phyloP scores from a whole-genome alignment of 176 grass and related monocot genomes.

The Thalia dealbata region DNA sequence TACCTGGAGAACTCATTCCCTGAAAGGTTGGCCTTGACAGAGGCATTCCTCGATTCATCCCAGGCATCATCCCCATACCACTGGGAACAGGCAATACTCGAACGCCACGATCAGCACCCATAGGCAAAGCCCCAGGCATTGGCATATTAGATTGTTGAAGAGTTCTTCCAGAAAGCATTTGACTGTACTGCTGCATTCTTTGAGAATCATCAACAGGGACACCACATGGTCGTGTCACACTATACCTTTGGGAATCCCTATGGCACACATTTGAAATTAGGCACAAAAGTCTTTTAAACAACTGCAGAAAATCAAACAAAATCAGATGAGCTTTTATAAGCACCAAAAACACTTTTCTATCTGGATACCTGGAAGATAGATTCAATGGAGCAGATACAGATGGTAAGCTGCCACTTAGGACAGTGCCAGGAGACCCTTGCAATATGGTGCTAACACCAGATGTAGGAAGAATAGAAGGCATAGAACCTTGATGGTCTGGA shows the following conservation, averaged over 20 bases:
- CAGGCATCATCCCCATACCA: constrained; percentile 65
- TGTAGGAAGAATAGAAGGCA: constrained; percentile 44
- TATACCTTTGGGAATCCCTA: constrained; percentile 63
- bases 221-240: constrained; percentile 44
- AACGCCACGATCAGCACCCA: constrained; percentile 57
- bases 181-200: constrained; percentile 62
- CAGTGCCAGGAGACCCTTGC: constrained; percentile 61
- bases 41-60: constrained; percentile 44
- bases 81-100: constrained; percentile 48
- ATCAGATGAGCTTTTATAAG: constrained; percentile 2
- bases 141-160: constrained; percentile 58
- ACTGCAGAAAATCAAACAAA: neutral
- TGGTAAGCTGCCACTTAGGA: constrained; percentile 44
- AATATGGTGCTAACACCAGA: constrained; percentile 54
- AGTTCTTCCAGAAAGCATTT: constrained; percentile 65
- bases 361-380: constrained; percentile 57
- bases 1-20: constrained; percentile 46
- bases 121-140: constrained; percentile 45
- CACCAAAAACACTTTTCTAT: constrained; percentile 3
- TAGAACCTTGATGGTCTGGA: constrained; percentile 45
- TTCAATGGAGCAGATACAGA: constrained; percentile 46
- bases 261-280: constrained; percentile 19
- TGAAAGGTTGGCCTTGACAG: constrained; percentile 51
- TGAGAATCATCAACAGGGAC: constrained; percentile 54
- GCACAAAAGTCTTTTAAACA: neutral